Evolutionary conservation across 306 rosid species (phyloP), one percentile per base, ranked within the genome.

Genomic region (Cotoneaster glaucophyllus): DNA sequence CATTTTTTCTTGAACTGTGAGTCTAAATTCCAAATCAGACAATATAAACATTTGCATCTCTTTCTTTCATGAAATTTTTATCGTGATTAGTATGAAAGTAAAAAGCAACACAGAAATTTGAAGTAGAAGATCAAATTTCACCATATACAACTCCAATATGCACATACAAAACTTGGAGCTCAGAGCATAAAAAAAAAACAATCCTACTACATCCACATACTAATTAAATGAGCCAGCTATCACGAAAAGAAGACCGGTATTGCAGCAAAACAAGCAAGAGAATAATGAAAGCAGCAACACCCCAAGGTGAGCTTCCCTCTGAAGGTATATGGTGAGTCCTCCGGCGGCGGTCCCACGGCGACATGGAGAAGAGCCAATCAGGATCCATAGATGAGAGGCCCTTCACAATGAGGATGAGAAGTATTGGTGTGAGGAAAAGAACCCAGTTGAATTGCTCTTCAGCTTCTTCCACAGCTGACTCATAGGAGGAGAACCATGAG

Each of bases 261-360:
- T 92, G 88, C 64, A 90, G 79, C 84, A 95, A 70, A 31, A 92
- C 85, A 5, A 95, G 89, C 85, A 95, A 11, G 34, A 95, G 32
- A 34, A 90, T 85, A 56, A 92, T 95, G 73, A 88, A 32, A 80
- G 93, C 98, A 57, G 98, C 97, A 62, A 95, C 98, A 45, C 89
- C 96, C 97, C 98, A 95, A 1, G 98, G 98, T 2, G 97, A 95
- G 80, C 89, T 85, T 1, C 98, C 98, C 74, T 92, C 98, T 5
- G 96, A 81, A 11, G 92, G 79, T 3, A 6, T 19, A 37, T 80
- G 52, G 71, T 89, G 69, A 43, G 92, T 92, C 63, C 81, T 70
- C 39, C 85, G 79, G 67, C 87, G 81, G 10, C 66, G 87, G 4
- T 86, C 96, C 93, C 87, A 85, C 1, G 90, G 84, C 3, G 85